Evolutionary conservation across 1,139 yeast genomes (phyloP), one percentile per base, ranked within the genome.

Genomic region (Schwanniomyces etchellsii): DNA sequence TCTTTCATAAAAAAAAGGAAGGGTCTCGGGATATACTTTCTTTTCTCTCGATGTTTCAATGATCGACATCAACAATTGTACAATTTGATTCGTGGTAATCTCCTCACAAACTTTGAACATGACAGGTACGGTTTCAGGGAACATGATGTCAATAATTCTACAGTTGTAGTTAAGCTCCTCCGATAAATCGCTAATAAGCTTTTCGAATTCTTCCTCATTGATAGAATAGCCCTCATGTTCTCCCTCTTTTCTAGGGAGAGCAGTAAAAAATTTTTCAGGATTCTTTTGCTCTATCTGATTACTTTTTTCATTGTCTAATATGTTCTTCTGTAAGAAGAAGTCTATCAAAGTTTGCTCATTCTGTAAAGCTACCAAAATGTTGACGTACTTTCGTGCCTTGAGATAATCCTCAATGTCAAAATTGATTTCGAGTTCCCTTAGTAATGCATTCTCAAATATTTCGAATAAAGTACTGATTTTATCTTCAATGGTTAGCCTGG

Each of bases 401-500:
- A 46, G 48, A 41, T 57, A 70, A 32, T 82, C 78, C 31, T 68
- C 62, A 3, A 64, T 53, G 30, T 73, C 78, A 42, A 74, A 73
- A 41, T 70, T 75, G 23, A 67, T 58, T 34, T 82, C 93, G 41
- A 88, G 66, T 43, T 86, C 95, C 28, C 77, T 59, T 20, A 84
- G 50, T 5, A 83, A 68, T 0, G 93, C 86, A 47, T 73, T 81
- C 32, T 82, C 82, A 48, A 85, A 84, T 23, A 83, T 64, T 45
- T 82, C 93, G 28, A 77, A 56, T n/a, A 80, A 63, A 2, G 81
- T 64, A 23, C 65, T 66, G 30, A 81, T 55, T 40, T 74, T 70
- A 30, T 69, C 74, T 20, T 64, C 47, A 15, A 64, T 64, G 5
- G 55, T 48, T 15, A 52, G 47, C 31, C 63, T 49, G 3, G 64